Evolutionary conservation across 2,329 filamentous ascomycete genomes (phyloP).

Genomic region (Sarocladium brachiariae): DNA sequence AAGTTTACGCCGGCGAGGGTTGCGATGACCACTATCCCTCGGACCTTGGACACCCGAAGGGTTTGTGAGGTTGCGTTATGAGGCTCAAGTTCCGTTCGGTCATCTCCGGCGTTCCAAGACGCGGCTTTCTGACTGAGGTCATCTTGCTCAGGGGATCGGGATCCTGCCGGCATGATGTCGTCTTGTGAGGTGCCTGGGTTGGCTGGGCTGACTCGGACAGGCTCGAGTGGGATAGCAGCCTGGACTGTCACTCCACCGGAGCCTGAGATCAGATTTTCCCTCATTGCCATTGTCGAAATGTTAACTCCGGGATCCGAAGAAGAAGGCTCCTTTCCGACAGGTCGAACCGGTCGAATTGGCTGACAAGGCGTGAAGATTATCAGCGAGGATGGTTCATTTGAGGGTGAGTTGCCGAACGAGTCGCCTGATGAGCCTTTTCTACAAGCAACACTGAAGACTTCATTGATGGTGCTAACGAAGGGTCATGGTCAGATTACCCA

Average conservation of each 20-base stretch:
- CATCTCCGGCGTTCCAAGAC: background rate
- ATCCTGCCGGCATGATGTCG: background rate
- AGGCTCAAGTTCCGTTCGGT: background rate
- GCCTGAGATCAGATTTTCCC: background rate
- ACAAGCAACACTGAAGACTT: no score
- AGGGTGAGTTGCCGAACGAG: no score
- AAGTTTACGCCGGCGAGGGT: slow-evolving; percentile 27
- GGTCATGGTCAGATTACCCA: no score
- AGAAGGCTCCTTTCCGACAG: no score
- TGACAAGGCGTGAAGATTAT: no score
- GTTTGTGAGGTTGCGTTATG: background rate
- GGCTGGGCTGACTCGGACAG: background rate
- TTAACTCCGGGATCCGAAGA: background rate
- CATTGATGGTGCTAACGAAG: no score
- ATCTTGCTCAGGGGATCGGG: background rate
- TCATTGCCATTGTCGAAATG: background rate
- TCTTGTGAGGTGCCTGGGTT: background rate
- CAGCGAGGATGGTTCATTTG: no score
- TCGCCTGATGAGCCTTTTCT: no score
- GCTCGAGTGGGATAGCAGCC: slow-evolving; percentile 3
- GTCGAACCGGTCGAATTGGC: no score
- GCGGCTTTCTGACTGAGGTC: background rate
- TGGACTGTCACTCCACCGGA: background rate
- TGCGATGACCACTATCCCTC: slow-evolving; percentile 22
- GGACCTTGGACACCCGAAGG: slow-evolving; percentile 17